Evolutionary conservation across 306 rosid species (phyloP).

Genomic region (Glycyrrhiza uralensis): DNA sequence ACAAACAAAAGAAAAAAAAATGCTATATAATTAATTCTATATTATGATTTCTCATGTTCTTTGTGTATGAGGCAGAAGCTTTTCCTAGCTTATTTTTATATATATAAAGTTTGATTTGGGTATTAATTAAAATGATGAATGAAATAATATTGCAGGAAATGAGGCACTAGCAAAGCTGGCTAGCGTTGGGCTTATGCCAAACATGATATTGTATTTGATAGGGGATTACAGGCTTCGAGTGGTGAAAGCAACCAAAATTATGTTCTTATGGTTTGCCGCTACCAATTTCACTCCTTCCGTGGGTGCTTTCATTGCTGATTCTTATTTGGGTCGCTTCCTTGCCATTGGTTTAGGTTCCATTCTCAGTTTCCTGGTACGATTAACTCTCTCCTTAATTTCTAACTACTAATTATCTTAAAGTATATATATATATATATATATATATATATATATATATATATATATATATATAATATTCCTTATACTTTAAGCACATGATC

Average conservation of each 20-base stretch:
- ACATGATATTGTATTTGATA: slow-evolving; percentile 57
- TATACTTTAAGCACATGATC: too few relatives aligned
- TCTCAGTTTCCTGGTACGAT: slow-evolving; percentile 38
- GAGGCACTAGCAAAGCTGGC: slow-evolving; percentile 61
- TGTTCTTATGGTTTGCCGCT: slow-evolving; percentile 45
- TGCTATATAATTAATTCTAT: too few relatives aligned
- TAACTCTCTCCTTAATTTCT: not conserved
- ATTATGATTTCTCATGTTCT: too few relatives aligned
- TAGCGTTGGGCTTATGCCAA: slow-evolving; percentile 46
- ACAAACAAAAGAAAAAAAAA: not conserved
- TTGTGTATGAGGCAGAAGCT: too few relatives aligned
- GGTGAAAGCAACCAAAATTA: slow-evolving; percentile 34
- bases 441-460: too few relatives aligned
- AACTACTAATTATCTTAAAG: too few relatives aligned
- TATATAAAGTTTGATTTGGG: not conserved
- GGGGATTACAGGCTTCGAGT: slow-evolving; percentile 43
- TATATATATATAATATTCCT: too few relatives aligned
- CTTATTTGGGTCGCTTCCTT: slow-evolving; percentile 63
- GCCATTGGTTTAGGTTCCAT: slow-evolving; percentile 49
- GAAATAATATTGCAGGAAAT: slow-evolving; percentile 63
- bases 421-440: too few relatives aligned
- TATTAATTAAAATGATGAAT: too few relatives aligned
- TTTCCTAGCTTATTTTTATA: too few relatives aligned
- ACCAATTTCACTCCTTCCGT: slow-evolving; percentile 51
- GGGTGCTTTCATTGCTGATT: slow-evolving; percentile 63